Evolutionary conservation across 2,329 filamentous ascomycete genomes (phyloP), one percentile per base, ranked within the genome.

Genomic region (Nigrograna mackinnonii): DNA sequence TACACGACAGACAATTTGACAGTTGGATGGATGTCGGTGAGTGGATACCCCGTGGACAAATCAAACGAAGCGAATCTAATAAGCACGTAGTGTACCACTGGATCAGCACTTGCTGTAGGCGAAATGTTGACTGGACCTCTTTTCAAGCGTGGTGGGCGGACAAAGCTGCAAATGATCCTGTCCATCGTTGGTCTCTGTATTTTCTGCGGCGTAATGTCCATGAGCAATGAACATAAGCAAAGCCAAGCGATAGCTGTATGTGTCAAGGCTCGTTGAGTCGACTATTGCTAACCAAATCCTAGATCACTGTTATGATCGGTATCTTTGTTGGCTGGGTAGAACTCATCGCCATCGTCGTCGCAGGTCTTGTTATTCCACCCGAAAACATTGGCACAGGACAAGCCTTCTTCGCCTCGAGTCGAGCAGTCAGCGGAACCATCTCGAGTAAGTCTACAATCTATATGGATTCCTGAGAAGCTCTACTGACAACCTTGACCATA

Each of bases 261-360:
- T 28, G n/a, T 28, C 24, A 9, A 9, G 9, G 9, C 9, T 28
- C 9, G 24, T 9, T 28, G 24, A 28, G 24, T n/a, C 24, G 9
- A n/a, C 24, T 9, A 28, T 9, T n/a, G n/a, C 24, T 28, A n/a
- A 28, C 24, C n/a, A 28, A 9, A 28, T 28, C 9, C 9, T n/a
- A 28, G 24, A 28, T 28, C 9, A 28, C 24, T 28, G n/a, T 28
- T 28, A 9, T 28, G 9, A 28, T 28, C n/a, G 24, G 24, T n/a
- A 28, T n/a, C n/a, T 28, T 28, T 28, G 24, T 28, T n/a, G 24
- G 24, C 24, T 28, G 24, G 24, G 24, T 28, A n/a, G 24, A 28
- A 28, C 31, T 34, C 31, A 28, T 28, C 24, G 24, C 24, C 24
- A 28, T 28, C n/a, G 24, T 28, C n/a, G 24, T 28, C n/a, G 24